Evolutionary conservation across 2,329 filamentous ascomycete genomes (phyloP).

Genomic region (Monosporascus sp.): DNA sequence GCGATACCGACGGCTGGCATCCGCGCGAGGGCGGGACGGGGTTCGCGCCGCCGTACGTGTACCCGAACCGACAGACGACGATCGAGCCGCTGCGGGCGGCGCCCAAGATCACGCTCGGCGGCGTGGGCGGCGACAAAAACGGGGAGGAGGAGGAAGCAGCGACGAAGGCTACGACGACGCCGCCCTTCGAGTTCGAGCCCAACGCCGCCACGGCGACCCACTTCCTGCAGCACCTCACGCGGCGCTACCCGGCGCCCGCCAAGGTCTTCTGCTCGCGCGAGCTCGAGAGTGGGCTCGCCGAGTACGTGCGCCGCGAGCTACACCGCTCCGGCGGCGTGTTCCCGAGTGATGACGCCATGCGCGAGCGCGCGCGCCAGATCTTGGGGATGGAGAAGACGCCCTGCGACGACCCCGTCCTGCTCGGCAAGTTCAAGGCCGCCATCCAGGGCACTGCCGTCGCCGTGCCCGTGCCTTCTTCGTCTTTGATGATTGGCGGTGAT

Average conservation of each 20-base stretch:
- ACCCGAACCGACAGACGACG: constrained; percentile 33
- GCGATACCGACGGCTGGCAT: constrained; percentile 37
- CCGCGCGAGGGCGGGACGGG: constrained; percentile 47
- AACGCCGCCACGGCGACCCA: constrained; percentile 42
- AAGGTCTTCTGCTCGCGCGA: constrained; percentile 54
- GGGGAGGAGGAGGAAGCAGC: too few species aligned
- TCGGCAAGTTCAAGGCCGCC: constrained; percentile 50
- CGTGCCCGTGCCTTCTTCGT: neutral
- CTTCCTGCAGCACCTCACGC: constrained; percentile 41
- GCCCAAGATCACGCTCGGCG: constrained; percentile 28
- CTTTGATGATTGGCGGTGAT: neutral
- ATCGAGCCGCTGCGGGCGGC: constrained; percentile 30
- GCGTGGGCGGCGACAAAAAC: constrained; percentile 14
- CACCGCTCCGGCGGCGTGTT: constrained; percentile 34
- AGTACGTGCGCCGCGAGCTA: constrained; percentile 41
- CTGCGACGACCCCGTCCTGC: constrained; percentile 48
- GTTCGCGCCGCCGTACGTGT: constrained; percentile 51
- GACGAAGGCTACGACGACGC: too few species aligned
- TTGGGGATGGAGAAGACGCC: constrained; percentile 42
- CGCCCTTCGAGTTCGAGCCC: constrained; percentile 30
- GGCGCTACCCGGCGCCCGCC: constrained; percentile 41
- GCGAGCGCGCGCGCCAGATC: constrained; percentile 43
- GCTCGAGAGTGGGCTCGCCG: constrained; percentile 49
- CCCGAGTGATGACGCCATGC: constrained; percentile 44
- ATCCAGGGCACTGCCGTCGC: constrained; percentile 22